Conservation (phyloP, 257 asterid species). For the Primulina tabacum region DNA sequence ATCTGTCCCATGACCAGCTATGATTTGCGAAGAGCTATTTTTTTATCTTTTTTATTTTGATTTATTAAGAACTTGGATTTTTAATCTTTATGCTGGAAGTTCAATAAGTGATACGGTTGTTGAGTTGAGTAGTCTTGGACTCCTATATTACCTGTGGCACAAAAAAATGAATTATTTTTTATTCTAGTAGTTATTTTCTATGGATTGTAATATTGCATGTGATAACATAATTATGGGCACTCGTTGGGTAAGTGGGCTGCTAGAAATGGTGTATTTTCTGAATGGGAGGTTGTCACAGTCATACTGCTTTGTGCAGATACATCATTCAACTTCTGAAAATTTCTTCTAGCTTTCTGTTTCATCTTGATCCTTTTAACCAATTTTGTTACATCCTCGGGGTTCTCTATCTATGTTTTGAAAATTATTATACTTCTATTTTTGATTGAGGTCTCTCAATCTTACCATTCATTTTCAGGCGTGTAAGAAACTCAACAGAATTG, state of each 20-base stretch:
- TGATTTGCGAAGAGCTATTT: not conserved
- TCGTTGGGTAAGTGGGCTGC: not conserved
- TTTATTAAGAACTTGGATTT: not conserved
- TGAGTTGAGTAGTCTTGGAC: not conserved
- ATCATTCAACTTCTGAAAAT: no score
- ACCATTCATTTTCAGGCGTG: constrained; percentile 69
- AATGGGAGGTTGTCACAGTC: not conserved
- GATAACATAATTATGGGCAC: not conserved
- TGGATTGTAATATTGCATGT: not conserved
- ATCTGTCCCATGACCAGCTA: not conserved
- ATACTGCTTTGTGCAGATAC: not conserved
- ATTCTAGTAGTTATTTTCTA: no score
- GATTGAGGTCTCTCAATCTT: constrained; percentile 12
- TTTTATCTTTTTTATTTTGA: no score
- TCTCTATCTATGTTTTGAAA: not conserved
- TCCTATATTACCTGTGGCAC: not conserved
- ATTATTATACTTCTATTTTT: not conserved
- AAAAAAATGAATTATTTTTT: not conserved
- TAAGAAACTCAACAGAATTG: constrained; percentile 83
- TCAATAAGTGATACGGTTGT: no score
- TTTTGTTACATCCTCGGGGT: not conserved
- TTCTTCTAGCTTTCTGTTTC: not conserved
- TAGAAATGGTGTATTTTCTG: not conserved
- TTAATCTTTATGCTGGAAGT: not conserved
- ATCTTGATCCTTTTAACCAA: not conserved